Conservation (phyloP, 495 filamentous ascomycete species). For the Tetracladium marchalianum region DNA sequence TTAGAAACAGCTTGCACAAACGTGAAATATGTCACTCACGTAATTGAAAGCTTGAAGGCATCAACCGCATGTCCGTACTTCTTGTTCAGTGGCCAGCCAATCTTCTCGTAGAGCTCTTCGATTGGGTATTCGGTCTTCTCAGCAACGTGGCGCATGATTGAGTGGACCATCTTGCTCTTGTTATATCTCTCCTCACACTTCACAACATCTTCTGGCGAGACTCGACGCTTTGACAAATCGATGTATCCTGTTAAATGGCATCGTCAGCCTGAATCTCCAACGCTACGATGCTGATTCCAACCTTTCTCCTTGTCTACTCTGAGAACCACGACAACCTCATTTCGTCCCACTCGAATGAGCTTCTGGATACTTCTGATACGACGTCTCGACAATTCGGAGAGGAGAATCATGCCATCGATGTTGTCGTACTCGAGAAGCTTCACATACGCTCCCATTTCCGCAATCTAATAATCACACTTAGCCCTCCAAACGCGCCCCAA, state of each 20-base stretch:
- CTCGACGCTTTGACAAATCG: constrained; percentile 95
- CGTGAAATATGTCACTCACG: constrained; percentile 42
- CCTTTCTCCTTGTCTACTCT: constrained; percentile 99
- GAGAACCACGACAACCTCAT: constrained; percentile 96
- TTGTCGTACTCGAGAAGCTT: constrained; percentile 99
- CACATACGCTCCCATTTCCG: constrained; percentile 99
- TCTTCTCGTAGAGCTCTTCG: constrained; percentile 83
- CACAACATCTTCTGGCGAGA: constrained; percentile 92
- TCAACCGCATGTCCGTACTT: constrained; percentile 95
- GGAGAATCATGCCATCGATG: constrained; percentile 98
- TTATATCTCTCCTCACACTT: constrained; percentile 99
- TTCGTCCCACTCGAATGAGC: constrained; percentile 92
- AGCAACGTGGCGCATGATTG: constrained; percentile 94
- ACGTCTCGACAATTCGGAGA: constrained; percentile 89
- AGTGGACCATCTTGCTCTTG: constrained; percentile 98
- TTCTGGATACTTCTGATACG: constrained; percentile 98
- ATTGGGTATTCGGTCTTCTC: constrained; percentile 93
- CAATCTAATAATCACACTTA: constrained; percentile 51
- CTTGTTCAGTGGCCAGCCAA: constrained; percentile 95
- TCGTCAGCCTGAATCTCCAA: constrained; percentile 2
- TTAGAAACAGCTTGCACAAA: constrained; percentile 4
- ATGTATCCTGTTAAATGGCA: constrained; percentile 61
- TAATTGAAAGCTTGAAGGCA: constrained; percentile 98
- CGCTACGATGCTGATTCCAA: constrained; percentile 23
- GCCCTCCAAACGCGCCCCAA: not conserved